Conservation (phyloP, 2,329 filamentous ascomycete species). For the Orbilia ellipsospora region DNA sequence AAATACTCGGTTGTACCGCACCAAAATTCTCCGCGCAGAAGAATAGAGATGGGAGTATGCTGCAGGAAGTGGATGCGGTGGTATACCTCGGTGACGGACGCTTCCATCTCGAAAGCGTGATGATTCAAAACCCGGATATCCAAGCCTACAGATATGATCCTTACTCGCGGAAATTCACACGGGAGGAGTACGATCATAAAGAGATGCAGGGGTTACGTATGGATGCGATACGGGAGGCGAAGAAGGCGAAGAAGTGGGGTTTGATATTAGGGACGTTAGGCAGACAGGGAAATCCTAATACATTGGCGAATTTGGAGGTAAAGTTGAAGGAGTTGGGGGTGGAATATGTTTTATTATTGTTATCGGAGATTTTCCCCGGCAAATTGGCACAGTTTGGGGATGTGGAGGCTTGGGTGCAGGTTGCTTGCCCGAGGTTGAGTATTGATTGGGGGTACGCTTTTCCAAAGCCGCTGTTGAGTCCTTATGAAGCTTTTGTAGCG, state of each 20-base stretch:
- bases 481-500: conserved; percentile 94
- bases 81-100: conserved; percentile 91
- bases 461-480: conserved; percentile 84
- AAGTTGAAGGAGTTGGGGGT: conserved; percentile 77
- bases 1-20: conserved; percentile 97
- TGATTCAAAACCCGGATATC: conserved; percentile 95
- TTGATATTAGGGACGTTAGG: conserved; percentile 92
- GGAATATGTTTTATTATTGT: conserved; percentile 82
- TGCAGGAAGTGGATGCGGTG: conserved; percentile 76
- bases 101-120: conserved; percentile 96
- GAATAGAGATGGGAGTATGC: conserved; percentile 64
- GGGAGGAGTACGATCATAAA: conserved; percentile 89
- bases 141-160: conserved; percentile 97
- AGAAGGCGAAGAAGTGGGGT: conserved; percentile 86
- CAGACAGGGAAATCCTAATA: conserved; percentile 94
- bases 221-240: conserved; percentile 79
- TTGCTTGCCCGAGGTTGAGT: conserved; percentile 93
- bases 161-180: conserved; percentile 89
- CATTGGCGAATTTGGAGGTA: conserved; percentile 84
- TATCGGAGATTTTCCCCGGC: conserved; percentile 95
- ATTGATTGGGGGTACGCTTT: conserved; percentile 99
- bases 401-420: conserved; percentile 97
- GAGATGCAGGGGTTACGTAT: conserved; percentile 86
- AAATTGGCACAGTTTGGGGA: conserved; percentile 94
- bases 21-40: conserved; percentile 72